phyloP scores from a whole-genome alignment of 2,329 filamentous ascomycete genomes.

The Colletotrichum viniferum region DNA sequence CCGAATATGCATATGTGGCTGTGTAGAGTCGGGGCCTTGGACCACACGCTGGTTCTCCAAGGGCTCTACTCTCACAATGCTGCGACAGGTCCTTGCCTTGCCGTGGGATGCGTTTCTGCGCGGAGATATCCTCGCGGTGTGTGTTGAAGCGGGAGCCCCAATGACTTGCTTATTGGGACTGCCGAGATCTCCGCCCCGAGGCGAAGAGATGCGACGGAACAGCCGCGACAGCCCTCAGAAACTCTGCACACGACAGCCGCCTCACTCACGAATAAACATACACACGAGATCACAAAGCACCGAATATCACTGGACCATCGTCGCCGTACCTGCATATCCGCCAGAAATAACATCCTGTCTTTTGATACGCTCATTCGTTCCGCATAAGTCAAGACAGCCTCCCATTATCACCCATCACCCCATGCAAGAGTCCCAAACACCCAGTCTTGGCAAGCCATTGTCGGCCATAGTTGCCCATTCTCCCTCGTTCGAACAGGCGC shows the following conservation, averaged over 20 bases:
- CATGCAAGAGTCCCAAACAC: background rate
- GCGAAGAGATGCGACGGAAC: background rate
- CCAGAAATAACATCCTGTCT: background rate
- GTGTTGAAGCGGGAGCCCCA: background rate
- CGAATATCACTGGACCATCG: background rate
- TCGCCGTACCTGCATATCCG: background rate
- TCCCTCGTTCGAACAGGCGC: background rate
- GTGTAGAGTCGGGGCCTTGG: background rate
- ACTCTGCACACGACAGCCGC: background rate
- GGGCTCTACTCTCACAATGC: background rate
- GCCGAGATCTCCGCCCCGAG: background rate
- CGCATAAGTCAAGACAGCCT: background rate
- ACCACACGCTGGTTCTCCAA: background rate
- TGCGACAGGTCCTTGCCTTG: background rate
- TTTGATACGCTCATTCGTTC: background rate
- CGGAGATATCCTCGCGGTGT: background rate
- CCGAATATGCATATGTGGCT: background rate
- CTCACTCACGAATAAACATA: background rate
- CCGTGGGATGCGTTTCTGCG: background rate
- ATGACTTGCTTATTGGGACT: background rate
- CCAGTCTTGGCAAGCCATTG: background rate
- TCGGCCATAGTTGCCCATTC: background rate
- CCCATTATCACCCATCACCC: background rate
- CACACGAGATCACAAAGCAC: background rate
- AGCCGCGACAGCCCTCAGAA: background rate